Percentiles rank a stretch among this genome's conserved stretches.
Evolutionary conservation across 208 protist genomes (phyloP).

Genomic region (Naegleria lovaniensis): DNA sequence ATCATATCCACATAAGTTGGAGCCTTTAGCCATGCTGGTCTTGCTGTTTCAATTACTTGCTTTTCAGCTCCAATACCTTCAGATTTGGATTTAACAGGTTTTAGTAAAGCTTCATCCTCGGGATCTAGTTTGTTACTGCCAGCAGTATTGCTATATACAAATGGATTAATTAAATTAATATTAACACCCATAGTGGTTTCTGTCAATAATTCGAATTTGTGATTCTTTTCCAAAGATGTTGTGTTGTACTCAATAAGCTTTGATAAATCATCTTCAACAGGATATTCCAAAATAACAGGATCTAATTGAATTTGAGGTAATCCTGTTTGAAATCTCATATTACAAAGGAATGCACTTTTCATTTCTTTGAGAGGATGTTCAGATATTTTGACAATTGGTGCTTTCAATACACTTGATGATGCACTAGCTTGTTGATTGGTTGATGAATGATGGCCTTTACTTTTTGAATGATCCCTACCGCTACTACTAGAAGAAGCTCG

Average conservation of each 20-base stretch:
- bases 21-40: not conserved
- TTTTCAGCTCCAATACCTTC: not conserved
- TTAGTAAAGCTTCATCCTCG: not conserved
- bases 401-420: not conserved
- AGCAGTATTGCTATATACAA: not conserved
- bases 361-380: conserved; percentile 2
- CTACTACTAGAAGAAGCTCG: too few relatives aligned
- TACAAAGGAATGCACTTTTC: conserved; percentile 19
- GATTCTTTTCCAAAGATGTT: conserved; percentile 12
- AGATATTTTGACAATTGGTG: not conserved
- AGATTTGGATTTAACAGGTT: not conserved
- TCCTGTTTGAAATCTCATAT: conserved; percentile 22
- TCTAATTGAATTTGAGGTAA: not conserved
- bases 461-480: too few relatives aligned
- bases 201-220: conserved; percentile 20
- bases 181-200: not conserved
- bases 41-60: not conserved
- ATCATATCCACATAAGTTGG: conserved; percentile 4
- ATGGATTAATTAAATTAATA: conserved; percentile 18
- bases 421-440: not conserved
- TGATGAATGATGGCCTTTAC: not conserved
- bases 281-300: not conserved
- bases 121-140: not conserved
- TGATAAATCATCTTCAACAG: not conserved
- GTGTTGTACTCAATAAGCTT: not conserved